phyloP scores from a whole-genome alignment of 75 land plant species.

The Gnetum montanum region DNA sequence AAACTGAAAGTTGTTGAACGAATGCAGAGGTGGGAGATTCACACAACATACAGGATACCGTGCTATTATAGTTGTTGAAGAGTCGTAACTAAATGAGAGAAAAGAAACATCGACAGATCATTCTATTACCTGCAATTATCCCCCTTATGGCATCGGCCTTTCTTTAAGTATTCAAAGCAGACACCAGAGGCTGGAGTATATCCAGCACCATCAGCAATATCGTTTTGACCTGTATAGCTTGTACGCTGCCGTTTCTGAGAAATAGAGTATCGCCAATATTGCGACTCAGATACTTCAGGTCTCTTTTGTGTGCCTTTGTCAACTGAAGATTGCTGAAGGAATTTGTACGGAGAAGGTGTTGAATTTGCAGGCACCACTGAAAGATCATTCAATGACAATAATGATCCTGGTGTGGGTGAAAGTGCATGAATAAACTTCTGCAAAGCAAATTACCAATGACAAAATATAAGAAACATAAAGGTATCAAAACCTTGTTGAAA shows the following conservation, averaged over 20 bases:
- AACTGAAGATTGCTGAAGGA: conserved; percentile 6
- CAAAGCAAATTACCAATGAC: neutral
- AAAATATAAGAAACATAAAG: conserved; percentile 5
- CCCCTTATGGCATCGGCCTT: conserved; percentile 26
- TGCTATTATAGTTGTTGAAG: no score
- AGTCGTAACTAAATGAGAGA: no score
- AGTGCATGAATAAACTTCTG: conserved; percentile 99
- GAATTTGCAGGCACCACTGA: conserved; percentile 52
- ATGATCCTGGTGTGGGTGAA: conserved; percentile 88
- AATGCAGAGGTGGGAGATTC: no score
- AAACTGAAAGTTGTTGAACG: no score
- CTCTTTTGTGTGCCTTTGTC: conserved; percentile 21
- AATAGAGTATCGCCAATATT: conserved; percentile 92
- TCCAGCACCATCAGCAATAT: conserved; percentile 34
- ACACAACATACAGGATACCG: no score
- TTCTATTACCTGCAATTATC: conserved; percentile 38
- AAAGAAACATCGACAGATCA: no score
- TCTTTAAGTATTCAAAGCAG: conserved; percentile 32
- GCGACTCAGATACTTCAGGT: conserved; percentile 46
- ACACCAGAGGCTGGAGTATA: conserved; percentile 17
- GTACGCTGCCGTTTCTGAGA: conserved; percentile 49
- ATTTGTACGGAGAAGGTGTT: conserved; percentile 64
- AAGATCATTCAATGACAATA: conserved; percentile 58
- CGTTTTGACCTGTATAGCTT: conserved; percentile 44
- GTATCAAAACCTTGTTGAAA: no score